Evolutionary conservation across 176 grass and related monocot genomes (phyloP), one percentile per base, ranked within the genome.

Genomic region (Aegilops umbellulata): DNA sequence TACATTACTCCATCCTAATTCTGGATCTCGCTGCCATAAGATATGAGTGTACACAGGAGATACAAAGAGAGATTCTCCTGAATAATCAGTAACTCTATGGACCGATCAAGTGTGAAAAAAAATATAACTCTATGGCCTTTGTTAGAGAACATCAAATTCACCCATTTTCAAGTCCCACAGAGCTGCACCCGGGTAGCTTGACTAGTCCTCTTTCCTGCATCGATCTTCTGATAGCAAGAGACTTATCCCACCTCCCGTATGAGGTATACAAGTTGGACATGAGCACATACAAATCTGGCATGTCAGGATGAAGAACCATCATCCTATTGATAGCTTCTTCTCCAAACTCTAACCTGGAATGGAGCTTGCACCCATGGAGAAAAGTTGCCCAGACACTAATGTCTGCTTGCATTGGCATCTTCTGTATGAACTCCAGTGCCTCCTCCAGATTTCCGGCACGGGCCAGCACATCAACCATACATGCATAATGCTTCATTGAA

Each of bases 181-280:
- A 90, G 76, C 93, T 95, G 74, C 36, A 84, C 31, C 93, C 90
- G 19, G 90, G 90, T 82, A 90, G 44, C 65, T 95, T 95, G 57
- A 92, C 70, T 46, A 92, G 35, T 24, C 90, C 90, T 85, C 64
- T 88, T 68, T 90, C 80, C 69, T 95, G 81, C 90, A 95, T 95
- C 69, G 51, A 65, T 84, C 73, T 79, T 58, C 93, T 88, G 58
- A 95, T 77, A 39, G 64, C 77, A 76, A 78, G 53, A 61, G 93
- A 87, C 14, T 95, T 89, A 35, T 89, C 82, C 93, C 93, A 95
- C 79, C 76, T 86, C 6, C 88, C 93, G 35, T 86, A 61, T 7
- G 90, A 90, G 68, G 88, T 89, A 72, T 95, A 95, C 80, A 92
- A 81, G 46, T 95, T 92, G 24, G 85, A 95, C 77, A 92, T 92